These are phyloP conservation scores for Colletotrichum paranaense DNA, from an alignment of 2,329 filamentous ascomycete genomes.

Conservation along the genomic window DNA sequence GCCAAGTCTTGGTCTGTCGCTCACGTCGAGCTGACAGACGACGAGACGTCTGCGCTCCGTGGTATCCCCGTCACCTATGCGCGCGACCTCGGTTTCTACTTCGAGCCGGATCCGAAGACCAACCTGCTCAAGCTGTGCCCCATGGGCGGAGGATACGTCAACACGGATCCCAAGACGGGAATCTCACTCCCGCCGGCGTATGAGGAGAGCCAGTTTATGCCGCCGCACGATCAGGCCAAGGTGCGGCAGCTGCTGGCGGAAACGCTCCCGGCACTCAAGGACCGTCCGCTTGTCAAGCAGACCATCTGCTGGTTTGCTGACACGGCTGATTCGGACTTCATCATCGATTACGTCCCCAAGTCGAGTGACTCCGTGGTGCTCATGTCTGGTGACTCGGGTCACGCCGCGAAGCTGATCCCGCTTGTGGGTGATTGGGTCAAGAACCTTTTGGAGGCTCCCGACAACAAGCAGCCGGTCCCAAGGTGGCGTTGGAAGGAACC, in stretches of 20 bases:
- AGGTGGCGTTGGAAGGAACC: slow-evolving; percentile 65
- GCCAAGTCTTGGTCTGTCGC: slow-evolving; percentile 70
- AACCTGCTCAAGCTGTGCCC: slow-evolving; percentile 70
- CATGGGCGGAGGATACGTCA: slow-evolving; percentile 67
- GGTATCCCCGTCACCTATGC: slow-evolving; percentile 71
- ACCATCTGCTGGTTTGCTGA: slow-evolving; percentile 74
- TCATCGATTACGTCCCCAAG: slow-evolving; percentile 69
- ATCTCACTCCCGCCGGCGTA: slow-evolving; percentile 44
- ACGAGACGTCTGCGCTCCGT: slow-evolving; percentile 63
- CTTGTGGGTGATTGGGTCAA: slow-evolving; percentile 67
- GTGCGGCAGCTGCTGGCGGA: slow-evolving; percentile 62
- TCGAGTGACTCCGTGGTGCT: slow-evolving; percentile 56
- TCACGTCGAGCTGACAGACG: slow-evolving; percentile 66
- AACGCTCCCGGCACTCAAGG: slow-evolving; percentile 62
- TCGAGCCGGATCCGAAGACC: slow-evolving; percentile 70
- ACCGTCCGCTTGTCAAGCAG: slow-evolving; percentile 66
- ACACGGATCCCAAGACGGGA: slow-evolving; percentile 46
- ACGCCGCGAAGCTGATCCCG: slow-evolving; percentile 73
- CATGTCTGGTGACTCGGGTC: slow-evolving; percentile 69
- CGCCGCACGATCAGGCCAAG: slow-evolving; percentile 62
- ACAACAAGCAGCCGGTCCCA: slow-evolving; percentile 52
- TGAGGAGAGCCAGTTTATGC: slow-evolving; percentile 60
- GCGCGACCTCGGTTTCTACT: slow-evolving; percentile 73
- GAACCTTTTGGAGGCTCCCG: slow-evolving; percentile 53
- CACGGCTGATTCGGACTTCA: slow-evolving; percentile 68